Evolutionary conservation across 1,284 basidiomycete genomes (phyloP), one percentile per base, ranked within the genome.

Genomic region (Anthracocystis walkeri): DNA sequence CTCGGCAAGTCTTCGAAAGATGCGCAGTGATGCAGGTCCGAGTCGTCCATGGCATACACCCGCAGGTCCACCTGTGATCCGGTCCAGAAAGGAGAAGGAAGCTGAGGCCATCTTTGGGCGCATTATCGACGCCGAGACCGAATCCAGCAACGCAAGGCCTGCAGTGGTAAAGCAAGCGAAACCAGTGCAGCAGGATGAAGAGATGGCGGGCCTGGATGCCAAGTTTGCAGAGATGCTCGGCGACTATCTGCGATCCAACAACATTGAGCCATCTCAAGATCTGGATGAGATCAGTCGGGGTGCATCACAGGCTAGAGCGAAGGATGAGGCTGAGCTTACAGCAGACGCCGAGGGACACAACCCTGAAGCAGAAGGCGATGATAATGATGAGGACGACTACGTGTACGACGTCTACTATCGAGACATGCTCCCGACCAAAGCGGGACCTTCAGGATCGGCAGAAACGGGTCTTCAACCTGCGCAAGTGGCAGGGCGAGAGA

Each of bases 381-480:
- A 74, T 4, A 57, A 61, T 8, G 65, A 67, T 12, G 74, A 78
- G 7, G 71, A 71, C 4, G 80, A 83, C 12, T 84, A 81, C 44
- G 82, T 84, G 5, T 84, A 83, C 58, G 82, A 84, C 50, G 74
- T 84, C 12, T 84, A 84, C 67, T 84, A 82, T 48, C 75, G 80
- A 21, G 80, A 81, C 38, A 55, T 67, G 51, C 38, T 77, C 16
- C 75, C 77, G 2, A 63, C 70, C 33, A 56, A 61, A 48, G 65
- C 70, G 8, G 70, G 77, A 18, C 63, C 74, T 8, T 56, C 61
- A 31, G 74, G 69, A 10, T 60, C 58, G 4, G 62, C 65, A 25
- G 73, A 74, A 38, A 64, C 62, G 0, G 73, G 69, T 12, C 53
- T 76, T 1, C 59, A 68, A 29, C 65, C 73, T 1, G 65, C 73